phyloP scores from a whole-genome alignment of 495 filamentous ascomycete genomes.

The Immersiella caudata region DNA sequence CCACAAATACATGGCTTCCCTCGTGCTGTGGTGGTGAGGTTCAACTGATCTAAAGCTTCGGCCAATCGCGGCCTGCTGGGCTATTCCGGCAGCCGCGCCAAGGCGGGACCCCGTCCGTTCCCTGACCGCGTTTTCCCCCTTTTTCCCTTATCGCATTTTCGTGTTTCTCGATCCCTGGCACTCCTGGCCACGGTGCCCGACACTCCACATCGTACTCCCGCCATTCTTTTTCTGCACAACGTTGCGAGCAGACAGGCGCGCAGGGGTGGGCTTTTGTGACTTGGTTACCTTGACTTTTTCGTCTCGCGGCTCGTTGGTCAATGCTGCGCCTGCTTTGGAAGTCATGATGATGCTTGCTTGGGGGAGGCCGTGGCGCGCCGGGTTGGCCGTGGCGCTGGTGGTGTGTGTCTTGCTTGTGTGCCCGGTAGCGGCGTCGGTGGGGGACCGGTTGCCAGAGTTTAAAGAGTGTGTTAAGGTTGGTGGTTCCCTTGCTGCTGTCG shows the following conservation, averaged over 20 bases:
- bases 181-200: not conserved
- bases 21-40: too few relatives aligned
- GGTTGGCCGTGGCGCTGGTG: not conserved
- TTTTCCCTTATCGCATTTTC: not conserved
- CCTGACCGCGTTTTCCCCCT: too few relatives aligned
- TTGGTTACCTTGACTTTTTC: not conserved
- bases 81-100: not conserved
- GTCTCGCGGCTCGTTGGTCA: not conserved
- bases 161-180: not conserved
- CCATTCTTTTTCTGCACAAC: not conserved
- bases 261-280: not conserved
- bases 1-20: too few relatives aligned
- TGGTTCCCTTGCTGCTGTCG: not conserved
- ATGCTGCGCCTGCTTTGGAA: conserved; percentile 10
- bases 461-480: conserved; percentile 79
- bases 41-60: too few relatives aligned
- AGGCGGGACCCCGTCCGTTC: not conserved
- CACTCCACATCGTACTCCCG: not conserved
- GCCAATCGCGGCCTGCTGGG: not conserved
- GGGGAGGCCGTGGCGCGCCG: conserved; percentile 20
- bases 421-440: conserved; percentile 68
- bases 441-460: conserved; percentile 89
- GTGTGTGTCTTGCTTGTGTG: conserved; percentile 45
- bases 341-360: conserved; percentile 24
- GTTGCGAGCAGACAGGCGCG: not conserved